Evolutionary conservation across 768 basidiomycete species (phyloP), one percentile per base, ranked within the genome.

Genomic region (Termitomyces sp.): DNA sequence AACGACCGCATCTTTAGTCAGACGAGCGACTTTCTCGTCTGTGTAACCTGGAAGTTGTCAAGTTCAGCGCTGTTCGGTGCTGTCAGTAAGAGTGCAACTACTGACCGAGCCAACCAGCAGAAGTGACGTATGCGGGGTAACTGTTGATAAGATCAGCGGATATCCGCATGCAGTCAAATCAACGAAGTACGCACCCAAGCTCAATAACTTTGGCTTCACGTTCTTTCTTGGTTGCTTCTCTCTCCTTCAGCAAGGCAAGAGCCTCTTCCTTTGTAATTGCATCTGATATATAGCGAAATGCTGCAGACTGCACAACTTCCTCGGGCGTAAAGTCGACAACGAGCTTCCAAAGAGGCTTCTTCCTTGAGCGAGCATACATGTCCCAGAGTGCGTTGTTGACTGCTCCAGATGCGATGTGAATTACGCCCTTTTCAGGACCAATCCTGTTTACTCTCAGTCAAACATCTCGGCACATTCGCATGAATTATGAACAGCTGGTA

Each of bases 351-450:
- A 97, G 75, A 5, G 96, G 96, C 74, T 96, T 96, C 56, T 82
- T 78, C 65, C 88, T 76, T 32, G 87, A 79, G 52, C 88, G 84
- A 2, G 93, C 92, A 65, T 86, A 94, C 86, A 96, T 86, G 69
- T 97, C 96, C 96, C 96, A 98, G 2, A 96, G 69, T 0, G 95
- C 96, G 65, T 97, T 97, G 72, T 92, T 85, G 8, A 98, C 93
- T 1, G 93, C 92, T 5, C 85, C 92, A 0, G 91, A 83, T 2
- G 94, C 93, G 56, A 96, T 87, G 70, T 94, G 91, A 57, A 98
- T 95, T 3, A 98, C 93, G 56, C 96, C 96, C 73, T 96, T 96
- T 72, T 96, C 95, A 0, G 95, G 94, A 5, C 94, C 94, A 67
- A 95, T 88, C 89, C 90, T 91, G 56, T 55, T 46, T 20, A 63